A percentile compares a stretch with the other conserved stretches of the same genome.
These are phyloP conservation scores for Cladosporium oxysporum DNA, from an alignment of 2,329 filamentous ascomycete genomes.

Conservation along the genomic window DNA sequence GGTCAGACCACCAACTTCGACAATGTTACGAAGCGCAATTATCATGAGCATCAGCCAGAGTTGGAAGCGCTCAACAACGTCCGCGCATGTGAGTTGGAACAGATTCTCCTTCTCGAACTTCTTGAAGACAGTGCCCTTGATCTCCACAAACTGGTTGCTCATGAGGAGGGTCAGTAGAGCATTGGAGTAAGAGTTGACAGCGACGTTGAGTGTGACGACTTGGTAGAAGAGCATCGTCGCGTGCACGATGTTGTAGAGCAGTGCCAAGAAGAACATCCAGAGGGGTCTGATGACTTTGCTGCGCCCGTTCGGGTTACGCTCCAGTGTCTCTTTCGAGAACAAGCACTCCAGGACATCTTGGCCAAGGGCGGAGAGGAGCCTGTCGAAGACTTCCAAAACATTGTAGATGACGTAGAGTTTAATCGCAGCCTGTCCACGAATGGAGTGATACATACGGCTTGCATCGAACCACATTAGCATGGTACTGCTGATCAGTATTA, in stretches of 20 bases:
- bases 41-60: conserved; percentile 97
- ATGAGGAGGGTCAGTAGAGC: conserved; percentile 87
- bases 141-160: conserved; percentile 98
- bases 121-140: conserved; percentile 98
- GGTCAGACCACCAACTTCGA: conserved; percentile 87
- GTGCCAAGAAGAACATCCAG: conserved; percentile 84
- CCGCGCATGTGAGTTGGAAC: conserved; percentile 94
- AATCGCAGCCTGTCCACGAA: conserved; percentile 92
- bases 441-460: conserved; percentile 96
- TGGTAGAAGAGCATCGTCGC: conserved; percentile 91
- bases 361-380: conserved; percentile 84
- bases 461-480: conserved; percentile 90
- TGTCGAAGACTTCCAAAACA: conserved; percentile 88
- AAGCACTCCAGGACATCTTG: conserved; percentile 96
- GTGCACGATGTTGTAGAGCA: conserved; percentile 86
- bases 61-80: conserved; percentile 95
- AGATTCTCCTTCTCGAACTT: conserved; percentile 97
- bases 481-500: conserved; percentile 83
- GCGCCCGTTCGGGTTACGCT: conserved; percentile 81
- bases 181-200: conserved; percentile 98
- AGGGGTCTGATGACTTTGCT: conserved; percentile 88
- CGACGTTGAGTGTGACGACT: conserved; percentile 95
- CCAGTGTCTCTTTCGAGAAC: conserved; percentile 89
- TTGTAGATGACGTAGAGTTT: conserved; percentile 99
- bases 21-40: conserved; percentile 92